Conservation (phyloP, 108 stramenopile genomes). For the Skeletonema potamos region DNA sequence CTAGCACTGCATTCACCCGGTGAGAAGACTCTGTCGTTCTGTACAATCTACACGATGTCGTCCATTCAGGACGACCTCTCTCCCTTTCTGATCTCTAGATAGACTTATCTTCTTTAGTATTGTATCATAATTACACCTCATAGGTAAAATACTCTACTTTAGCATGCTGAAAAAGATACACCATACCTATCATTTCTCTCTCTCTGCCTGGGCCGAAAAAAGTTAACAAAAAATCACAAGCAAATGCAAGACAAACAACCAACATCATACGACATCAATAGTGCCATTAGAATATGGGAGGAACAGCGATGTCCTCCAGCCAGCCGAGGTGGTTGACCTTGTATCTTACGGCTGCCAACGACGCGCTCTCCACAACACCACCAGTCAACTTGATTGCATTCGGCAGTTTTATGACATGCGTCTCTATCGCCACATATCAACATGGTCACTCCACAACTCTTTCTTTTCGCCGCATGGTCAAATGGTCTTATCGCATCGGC, state of each 20-base stretch:
- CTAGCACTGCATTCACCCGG: neutral
- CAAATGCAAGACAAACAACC: no score
- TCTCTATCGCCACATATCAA: constrained; percentile 8
- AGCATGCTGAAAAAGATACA: no score
- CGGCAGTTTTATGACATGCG: constrained; percentile 1
- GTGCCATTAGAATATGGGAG: neutral
- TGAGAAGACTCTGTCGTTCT: neutral
- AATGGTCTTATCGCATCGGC: constrained; percentile 7
- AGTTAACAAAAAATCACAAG: no score
- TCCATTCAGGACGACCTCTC: no score
- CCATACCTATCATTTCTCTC: no score
- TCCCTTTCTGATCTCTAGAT: no score
- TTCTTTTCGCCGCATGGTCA: neutral
- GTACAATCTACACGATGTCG: no score
- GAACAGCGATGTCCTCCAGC: neutral
- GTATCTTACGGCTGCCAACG: neutral
- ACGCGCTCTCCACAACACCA: neutral
- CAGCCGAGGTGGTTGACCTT: neutral
- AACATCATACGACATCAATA: no score
- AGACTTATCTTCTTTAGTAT: no score
- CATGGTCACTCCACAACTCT: neutral
- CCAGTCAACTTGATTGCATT: neutral
- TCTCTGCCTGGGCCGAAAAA: no score
- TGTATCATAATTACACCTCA: no score
- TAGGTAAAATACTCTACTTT: no score